Base-by-base conservation (phyloP, 495 filamentous ascomycete species). In the Hypoxylon fragiforme region DNA sequence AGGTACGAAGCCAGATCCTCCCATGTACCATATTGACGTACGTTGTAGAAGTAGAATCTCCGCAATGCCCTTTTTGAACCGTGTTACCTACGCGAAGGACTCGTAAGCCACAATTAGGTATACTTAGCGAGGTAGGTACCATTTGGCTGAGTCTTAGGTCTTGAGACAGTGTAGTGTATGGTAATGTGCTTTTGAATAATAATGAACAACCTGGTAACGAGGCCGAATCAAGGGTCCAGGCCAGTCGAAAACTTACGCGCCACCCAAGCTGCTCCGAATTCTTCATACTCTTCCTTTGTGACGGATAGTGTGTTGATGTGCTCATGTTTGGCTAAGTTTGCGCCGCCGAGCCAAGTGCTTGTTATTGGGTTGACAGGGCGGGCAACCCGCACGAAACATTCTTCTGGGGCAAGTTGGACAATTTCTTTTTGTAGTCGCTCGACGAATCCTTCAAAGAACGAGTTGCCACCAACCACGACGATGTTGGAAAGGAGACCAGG, bases 251-350 rank as follows among this genome's bases (percentile, higher is more conserved):
- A 96, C 64, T 85, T 89, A 54, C 82, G 84, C 26, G 79, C 82
- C 16, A 87, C 78, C 90, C 89, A 97, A 16, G 72, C 78, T 44
- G 84, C 84, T 19, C 94, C 94, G 66, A 89, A 68, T 69, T 99
- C 94, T 41, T 89, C 82, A 69, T 97, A 97, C 64, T 99, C 91
- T 49, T 89, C 80, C 53, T 89, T 88, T 4, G 88, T 92, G 11
- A 97, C 88, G 0, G 83, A 80, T 8, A 90, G 70, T 31, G 74
- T 73, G 51, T 81, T 74, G 38, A 92, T 60, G 30, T 85, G 77
- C 46, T 77, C 78, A 65, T 94, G 83, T 22, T 68, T 79, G 1
- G 90, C 92, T 42, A 96, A 75, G 30, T 81, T 79, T 18, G 87
- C 86, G 12, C 86, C 95, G 13, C 94, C 95, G 1, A 81, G 68